Conservation (phyloP, 345 rosid genomes). For the Angophora floribunda region DNA sequence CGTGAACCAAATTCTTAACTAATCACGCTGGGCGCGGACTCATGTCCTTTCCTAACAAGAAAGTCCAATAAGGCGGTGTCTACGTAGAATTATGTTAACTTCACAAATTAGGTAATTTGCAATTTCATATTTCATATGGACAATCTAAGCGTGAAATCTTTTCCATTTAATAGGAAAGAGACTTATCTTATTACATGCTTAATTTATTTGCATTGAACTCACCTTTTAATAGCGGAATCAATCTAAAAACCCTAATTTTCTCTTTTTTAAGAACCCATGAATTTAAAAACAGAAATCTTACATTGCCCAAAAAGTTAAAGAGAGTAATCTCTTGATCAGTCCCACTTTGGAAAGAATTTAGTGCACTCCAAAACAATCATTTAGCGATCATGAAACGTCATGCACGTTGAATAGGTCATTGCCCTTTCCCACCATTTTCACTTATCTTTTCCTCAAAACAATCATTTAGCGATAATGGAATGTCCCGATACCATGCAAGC, state of each 20-base stretch:
- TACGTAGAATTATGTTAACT: background rate
- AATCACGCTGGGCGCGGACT: background rate
- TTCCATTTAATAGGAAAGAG: background rate
- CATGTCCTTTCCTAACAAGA: background rate
- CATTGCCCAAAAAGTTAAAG: background rate
- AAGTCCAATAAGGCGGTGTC: background rate
- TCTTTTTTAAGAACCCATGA: background rate
- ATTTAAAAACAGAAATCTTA: background rate
- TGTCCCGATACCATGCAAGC: background rate
- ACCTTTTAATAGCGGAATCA: background rate
- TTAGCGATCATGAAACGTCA: background rate
- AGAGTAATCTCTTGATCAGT: background rate
- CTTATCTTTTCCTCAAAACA: background rate
- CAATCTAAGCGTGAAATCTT: too few relatives aligned
- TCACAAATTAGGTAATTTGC: background rate
- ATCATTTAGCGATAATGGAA: background rate
- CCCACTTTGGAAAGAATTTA: background rate
- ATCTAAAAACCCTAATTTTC: too few relatives aligned
- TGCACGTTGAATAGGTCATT: background rate
- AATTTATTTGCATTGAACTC: background rate
- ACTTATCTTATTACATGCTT: background rate
- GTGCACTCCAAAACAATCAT: background rate
- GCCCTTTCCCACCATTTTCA: background rate
- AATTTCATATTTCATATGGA: background rate
- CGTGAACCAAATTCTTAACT: too few relatives aligned